phyloP scores from a whole-genome alignment of 2,329 filamentous ascomycete genomes.

The Colletotrichum sublineola region DNA sequence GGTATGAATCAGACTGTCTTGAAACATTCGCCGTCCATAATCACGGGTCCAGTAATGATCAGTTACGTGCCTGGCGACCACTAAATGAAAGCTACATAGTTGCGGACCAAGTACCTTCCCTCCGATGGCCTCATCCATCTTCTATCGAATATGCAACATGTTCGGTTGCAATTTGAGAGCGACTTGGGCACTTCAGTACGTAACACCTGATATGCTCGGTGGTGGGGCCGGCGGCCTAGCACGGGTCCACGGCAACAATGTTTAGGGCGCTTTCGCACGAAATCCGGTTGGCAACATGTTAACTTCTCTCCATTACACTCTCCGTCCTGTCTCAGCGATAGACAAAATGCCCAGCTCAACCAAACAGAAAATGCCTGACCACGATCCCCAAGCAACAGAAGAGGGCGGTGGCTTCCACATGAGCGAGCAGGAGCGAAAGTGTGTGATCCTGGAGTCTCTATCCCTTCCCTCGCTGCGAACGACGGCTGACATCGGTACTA shows the following conservation, averaged over 20 bases:
- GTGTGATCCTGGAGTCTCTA: not conserved
- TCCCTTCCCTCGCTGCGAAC: not conserved
- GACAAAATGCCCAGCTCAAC: not conserved
- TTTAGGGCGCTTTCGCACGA: not conserved
- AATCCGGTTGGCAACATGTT: not conserved
- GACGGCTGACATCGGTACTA: not conserved
- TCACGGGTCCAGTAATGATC: not conserved
- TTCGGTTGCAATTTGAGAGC: not conserved
- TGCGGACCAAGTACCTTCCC: too few species aligned
- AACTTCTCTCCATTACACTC: not conserved
- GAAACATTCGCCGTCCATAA: not conserved
- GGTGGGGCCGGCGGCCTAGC: not conserved
- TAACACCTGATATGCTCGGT: not conserved
- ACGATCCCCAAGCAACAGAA: not conserved
- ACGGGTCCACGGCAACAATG: not conserved
- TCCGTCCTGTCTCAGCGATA: not conserved
- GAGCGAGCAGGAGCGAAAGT: slow-evolving; percentile 33
- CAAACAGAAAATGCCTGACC: not conserved
- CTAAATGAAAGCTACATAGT: not conserved
- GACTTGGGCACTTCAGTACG: not conserved
- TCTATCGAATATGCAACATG: rapidly evolving
- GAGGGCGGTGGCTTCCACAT: not conserved
- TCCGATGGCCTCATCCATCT: not conserved
- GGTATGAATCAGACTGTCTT: not conserved
- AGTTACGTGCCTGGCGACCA: not conserved